Conservation (phyloP, 2,329 filamentous ascomycete genomes). For the Capronia americana region DNA sequence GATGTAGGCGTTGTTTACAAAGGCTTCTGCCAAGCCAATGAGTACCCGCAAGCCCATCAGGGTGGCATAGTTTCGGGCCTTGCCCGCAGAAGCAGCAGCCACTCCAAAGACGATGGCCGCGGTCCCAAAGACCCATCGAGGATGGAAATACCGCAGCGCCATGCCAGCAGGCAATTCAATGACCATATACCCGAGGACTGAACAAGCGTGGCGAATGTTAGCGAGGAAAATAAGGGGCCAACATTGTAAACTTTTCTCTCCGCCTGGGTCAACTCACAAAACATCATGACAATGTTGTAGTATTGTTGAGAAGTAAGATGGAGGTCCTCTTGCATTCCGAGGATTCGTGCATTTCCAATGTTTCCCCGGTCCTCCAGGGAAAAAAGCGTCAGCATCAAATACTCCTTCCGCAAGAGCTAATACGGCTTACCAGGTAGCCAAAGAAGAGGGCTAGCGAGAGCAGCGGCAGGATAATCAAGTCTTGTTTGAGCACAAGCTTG, state of each 20-base stretch:
- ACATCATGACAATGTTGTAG: conserved; percentile 29
- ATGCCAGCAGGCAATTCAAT: conserved; percentile 20
- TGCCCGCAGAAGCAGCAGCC: not conserved
- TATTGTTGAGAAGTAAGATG: conserved; percentile 17
- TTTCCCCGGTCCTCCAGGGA: conserved; percentile 23
- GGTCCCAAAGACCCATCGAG: conserved; percentile 3
- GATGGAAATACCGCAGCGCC: conserved; percentile 4
- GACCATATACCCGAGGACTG: conserved; percentile 29
- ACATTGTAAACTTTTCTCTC: too few species aligned
- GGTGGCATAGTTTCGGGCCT: conserved; percentile 5
- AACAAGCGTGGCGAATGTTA: not conserved
- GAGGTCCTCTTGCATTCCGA: conserved; percentile 28
- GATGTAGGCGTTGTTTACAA: conserved; percentile 16
- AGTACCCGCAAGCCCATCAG: conserved; percentile 24
- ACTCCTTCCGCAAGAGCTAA: not conserved
- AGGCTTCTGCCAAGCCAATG: conserved; percentile 21
- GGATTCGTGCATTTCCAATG: conserved; percentile 28
- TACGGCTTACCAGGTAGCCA: conserved; percentile 15
- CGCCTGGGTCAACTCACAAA: conserved; percentile 16
- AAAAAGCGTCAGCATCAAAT: not conserved
- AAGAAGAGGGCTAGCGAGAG: conserved; percentile 12
- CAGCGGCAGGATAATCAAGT: conserved; percentile 22
- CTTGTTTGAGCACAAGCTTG: conserved; percentile 15
- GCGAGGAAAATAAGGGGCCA: too few species aligned
- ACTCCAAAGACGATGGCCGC: conserved; percentile 22